Evolutionary conservation across 352 stramenopile species (phyloP).

Genomic region (Phytophthora pluvialis): DNA sequence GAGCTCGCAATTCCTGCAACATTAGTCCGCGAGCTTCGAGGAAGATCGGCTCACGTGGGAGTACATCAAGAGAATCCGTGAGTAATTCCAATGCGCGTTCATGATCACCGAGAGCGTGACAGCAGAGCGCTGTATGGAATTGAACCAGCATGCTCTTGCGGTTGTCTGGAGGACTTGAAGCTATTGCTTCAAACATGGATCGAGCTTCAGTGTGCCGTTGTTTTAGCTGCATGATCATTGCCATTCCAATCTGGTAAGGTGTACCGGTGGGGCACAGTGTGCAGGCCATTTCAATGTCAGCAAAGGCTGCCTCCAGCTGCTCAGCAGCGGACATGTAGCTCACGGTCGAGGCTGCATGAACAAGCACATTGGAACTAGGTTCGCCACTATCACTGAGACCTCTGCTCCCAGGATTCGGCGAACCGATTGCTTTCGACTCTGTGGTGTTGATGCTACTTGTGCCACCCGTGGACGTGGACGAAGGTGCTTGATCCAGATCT

Average conservation of each 20-base stretch:
- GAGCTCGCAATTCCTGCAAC: conserved; percentile 59
- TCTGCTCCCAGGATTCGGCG: conserved; percentile 2
- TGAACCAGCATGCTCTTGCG: conserved; percentile 61
- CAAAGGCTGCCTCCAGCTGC: conserved; percentile 74
- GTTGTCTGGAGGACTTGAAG: conserved; percentile 17
- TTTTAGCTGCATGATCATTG: conserved; percentile 77
- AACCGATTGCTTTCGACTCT: conserved; percentile 18
- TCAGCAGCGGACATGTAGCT: conserved; percentile 42
- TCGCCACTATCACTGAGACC: conserved; percentile 15
- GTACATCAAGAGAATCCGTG: conserved; percentile 56
- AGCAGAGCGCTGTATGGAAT: conserved; percentile 70
- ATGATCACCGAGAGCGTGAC: conserved; percentile 51
- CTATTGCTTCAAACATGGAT: conserved; percentile 45
- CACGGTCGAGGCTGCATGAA: conserved; percentile 8
- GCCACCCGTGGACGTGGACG: conserved; percentile 1
- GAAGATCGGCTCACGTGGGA: conserved; percentile 66
- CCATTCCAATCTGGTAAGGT: conserved; percentile 73
- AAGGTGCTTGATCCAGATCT: conserved; percentile 41
- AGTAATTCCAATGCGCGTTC: conserved; percentile 57
- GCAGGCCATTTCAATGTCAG: conserved; percentile 84
- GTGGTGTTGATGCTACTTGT: not conserved
- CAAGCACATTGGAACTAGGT: conserved; percentile 1
- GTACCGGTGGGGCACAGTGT: conserved; percentile 45
- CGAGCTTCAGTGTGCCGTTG: conserved; percentile 50
- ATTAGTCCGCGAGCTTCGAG: conserved; percentile 61